Evolutionary conservation across 2,329 filamentous ascomycete species (phyloP).

Genomic region (Microsporum canis): DNA sequence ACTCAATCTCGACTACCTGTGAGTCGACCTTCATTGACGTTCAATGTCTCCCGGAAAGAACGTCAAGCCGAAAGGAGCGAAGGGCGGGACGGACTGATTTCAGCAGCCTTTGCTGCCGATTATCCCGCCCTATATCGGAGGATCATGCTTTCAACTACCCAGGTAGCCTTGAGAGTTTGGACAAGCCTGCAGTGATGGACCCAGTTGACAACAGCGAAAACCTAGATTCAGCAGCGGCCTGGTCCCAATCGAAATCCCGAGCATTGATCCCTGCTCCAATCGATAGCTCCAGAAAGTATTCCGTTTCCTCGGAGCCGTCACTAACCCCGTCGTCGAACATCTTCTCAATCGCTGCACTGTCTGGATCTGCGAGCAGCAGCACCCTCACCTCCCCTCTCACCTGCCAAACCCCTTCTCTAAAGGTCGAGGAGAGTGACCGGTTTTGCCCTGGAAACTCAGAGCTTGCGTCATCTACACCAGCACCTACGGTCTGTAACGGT

Average conservation of each 20-base stretch:
- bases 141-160: not conserved
- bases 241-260: not conserved
- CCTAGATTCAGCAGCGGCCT: not conserved
- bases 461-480: not conserved
- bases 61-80: constrained; percentile 16
- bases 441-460: not conserved
- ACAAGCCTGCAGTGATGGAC: not conserved
- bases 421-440: not conserved
- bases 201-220: not conserved
- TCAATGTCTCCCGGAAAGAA: constrained; percentile 13
- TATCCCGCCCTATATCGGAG: constrained; percentile 7
- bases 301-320: not conserved
- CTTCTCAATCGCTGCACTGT: not conserved
- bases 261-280: not conserved
- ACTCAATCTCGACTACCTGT: constrained; percentile 4
- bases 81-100: constrained; percentile 6
- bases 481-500: not conserved
- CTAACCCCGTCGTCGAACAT: not conserved
- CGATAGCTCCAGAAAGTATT: constrained; percentile 4
- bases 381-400: constrained; percentile 3
- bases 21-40: constrained; percentile 12
- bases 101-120: constrained; percentile 6
- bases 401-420: not conserved
- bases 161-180: not conserved
- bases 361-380: not conserved